A percentile compares a stretch with the other conserved stretches of the same genome.
phyloP scores from a whole-genome alignment of 2,329 filamentous ascomycete species.

The Nigrospora oryzae region DNA sequence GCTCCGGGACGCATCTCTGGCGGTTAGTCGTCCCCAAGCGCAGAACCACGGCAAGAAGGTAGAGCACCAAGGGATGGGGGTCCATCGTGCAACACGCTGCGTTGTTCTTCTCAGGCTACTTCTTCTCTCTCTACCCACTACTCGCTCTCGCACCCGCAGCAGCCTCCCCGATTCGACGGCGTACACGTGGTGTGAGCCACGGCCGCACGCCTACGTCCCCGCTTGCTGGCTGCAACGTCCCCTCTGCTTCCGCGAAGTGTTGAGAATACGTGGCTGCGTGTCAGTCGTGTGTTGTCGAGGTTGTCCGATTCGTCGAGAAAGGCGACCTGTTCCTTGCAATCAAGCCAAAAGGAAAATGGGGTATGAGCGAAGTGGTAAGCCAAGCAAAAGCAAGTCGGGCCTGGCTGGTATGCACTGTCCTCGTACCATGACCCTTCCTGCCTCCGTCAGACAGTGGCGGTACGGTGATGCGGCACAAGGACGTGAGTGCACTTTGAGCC shows the following conservation, averaged over 20 bases:
- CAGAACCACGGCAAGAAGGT: not conserved
- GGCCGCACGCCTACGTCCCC: not conserved
- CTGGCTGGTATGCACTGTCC: not conserved
- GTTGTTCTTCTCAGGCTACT: conserved; percentile 7
- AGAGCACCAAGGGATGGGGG: not conserved
- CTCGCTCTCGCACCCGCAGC: conserved; percentile 2
- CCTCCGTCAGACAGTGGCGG: not conserved
- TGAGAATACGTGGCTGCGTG: not conserved
- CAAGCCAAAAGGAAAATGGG: not conserved
- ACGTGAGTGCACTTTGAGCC: too few relatives aligned
- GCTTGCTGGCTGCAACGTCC: conserved; percentile 1
- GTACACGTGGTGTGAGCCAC: not conserved
- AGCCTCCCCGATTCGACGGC: not conserved
- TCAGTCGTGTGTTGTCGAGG: conserved; percentile 1
- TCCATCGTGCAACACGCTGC: conserved; percentile 6
- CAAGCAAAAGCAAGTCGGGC: not conserved
- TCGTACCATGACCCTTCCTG: not conserved
- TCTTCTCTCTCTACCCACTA: conserved; percentile 3
- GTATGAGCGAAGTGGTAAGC: not conserved
- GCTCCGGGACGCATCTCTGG: not conserved
- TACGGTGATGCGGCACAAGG: too few relatives aligned
- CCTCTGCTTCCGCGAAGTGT: not conserved
- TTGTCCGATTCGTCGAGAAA: conserved; percentile 2
- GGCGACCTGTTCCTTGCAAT: not conserved
- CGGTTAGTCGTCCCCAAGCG: not conserved